These are phyloP conservation scores for Phytophthora sansomeana DNA, from an alignment of 352 stramenopile genomes.

Conservation along the genomic window DNA sequence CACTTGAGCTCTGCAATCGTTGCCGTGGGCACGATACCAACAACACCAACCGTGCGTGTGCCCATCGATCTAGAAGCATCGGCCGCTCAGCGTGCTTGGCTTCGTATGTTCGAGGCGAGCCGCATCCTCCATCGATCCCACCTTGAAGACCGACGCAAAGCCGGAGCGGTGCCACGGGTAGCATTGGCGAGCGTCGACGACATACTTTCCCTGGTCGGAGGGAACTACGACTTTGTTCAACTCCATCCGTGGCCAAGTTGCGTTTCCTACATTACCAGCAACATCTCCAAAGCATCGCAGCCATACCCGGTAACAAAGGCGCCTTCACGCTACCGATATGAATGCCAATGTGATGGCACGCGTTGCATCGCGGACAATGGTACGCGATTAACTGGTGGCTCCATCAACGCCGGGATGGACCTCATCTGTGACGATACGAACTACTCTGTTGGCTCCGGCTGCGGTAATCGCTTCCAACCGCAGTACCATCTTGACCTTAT, in stretches of 20 bases:
- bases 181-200: not conserved
- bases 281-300: not conserved
- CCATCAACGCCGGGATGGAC: slow-evolving; percentile 6
- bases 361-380: slow-evolving; percentile 2
- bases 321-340: not conserved
- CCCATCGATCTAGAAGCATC: too few species aligned
- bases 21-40: too few species aligned
- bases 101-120: not conserved
- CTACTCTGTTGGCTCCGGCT: too few species aligned
- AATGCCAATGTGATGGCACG: not conserved
- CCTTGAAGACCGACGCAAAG: too few species aligned
- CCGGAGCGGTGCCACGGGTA: too few species aligned
- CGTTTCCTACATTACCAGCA: not conserved
- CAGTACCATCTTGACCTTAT: too few species aligned
- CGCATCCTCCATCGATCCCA: not conserved
- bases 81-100: not conserved
- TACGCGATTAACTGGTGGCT: not conserved
- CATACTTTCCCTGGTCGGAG: not conserved
- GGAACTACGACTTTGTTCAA: slow-evolving; percentile 10
- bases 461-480: too few species aligned
- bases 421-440: not conserved
- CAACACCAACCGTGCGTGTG: too few species aligned
- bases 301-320: not conserved
- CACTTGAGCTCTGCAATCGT: too few species aligned
- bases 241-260: not conserved